Conservation (phyloP, 2,329 filamentous ascomycete species). For the Sordariomycetes sp. region DNA sequence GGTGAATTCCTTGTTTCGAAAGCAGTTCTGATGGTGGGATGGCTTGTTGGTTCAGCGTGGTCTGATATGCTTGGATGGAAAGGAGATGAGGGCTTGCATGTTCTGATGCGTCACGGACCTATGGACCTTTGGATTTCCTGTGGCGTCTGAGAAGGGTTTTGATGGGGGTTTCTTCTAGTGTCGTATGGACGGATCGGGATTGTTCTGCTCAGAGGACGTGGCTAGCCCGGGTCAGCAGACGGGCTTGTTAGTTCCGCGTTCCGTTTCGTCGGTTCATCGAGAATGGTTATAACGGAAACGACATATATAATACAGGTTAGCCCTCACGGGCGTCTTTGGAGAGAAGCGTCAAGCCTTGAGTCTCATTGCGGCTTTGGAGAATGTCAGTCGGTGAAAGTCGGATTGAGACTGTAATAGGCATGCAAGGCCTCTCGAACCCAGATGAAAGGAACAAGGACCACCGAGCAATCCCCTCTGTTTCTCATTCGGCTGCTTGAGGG, state of each 20-base stretch:
- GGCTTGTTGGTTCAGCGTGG: background rate
- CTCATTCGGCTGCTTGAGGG: too few relatives aligned
- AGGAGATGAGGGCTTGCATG: background rate
- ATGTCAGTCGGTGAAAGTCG: too few relatives aligned
- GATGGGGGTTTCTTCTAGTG: background rate
- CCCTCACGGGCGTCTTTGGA: too few relatives aligned
- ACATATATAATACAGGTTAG: background rate
- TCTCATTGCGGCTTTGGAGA: background rate
- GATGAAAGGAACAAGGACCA: background rate
- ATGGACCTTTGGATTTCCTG: background rate
- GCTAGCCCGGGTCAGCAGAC: background rate
- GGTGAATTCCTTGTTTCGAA: conserved; percentile 10
- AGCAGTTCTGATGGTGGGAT: background rate
- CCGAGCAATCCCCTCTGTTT: too few relatives aligned
- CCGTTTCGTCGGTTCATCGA: background rate
- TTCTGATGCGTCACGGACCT: background rate
- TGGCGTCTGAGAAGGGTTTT: background rate
- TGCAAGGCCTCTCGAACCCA: background rate
- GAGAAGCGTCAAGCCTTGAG: background rate
- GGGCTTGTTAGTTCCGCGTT: background rate
- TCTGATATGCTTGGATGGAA: background rate
- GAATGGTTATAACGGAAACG: background rate
- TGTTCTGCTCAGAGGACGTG: background rate
- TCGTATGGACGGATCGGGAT: background rate
- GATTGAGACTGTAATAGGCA: background rate